A percentile compares a stretch with the other conserved stretches of the same genome.
These are phyloP conservation scores for Leccinellum luteum DNA, from an alignment of 768 basidiomycete genomes.

Conservation along the genomic window DNA sequence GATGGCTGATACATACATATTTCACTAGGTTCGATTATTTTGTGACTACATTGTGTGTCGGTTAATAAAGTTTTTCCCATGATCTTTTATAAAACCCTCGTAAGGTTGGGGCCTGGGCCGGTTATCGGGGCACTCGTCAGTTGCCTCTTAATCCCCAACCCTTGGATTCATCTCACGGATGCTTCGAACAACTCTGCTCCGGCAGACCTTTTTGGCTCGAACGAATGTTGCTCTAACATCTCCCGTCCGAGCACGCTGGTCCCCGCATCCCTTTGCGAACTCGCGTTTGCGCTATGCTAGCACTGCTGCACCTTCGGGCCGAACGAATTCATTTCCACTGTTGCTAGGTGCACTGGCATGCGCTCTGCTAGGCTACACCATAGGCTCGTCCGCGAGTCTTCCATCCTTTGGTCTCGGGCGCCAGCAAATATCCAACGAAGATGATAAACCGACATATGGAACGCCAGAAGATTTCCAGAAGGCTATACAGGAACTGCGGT, in stretches of 20 bases:
- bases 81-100: neutral
- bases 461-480: constrained; percentile 48
- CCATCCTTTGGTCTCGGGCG: constrained; percentile 6
- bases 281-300: constrained; percentile 13
- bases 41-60: neutral
- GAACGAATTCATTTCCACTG: constrained; percentile 2
- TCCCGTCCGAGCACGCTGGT: neutral
- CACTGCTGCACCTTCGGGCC: neutral
- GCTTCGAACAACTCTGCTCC: constrained; percentile 12
- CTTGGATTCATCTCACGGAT: neutral
- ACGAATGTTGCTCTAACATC: neutral
- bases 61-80: neutral
- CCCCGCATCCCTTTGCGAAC: neutral
- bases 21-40: neutral
- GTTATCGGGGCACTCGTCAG: neutral
- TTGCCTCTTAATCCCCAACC: neutral
- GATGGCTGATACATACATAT: neutral
- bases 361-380: constrained; percentile 21
- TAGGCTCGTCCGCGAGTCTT: constrained; percentile 12
- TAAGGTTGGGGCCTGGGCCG: neutral
- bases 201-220: constrained; percentile 3
- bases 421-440: neutral
- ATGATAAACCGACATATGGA: constrained; percentile 41
- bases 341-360: constrained; percentile 21
- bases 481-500: constrained; percentile 51